Percentiles rank a stretch among this genome's conserved stretches.
Evolutionary conservation across 306 rosid genomes (phyloP).

Genomic region (Gastrolobium villosum): DNA sequence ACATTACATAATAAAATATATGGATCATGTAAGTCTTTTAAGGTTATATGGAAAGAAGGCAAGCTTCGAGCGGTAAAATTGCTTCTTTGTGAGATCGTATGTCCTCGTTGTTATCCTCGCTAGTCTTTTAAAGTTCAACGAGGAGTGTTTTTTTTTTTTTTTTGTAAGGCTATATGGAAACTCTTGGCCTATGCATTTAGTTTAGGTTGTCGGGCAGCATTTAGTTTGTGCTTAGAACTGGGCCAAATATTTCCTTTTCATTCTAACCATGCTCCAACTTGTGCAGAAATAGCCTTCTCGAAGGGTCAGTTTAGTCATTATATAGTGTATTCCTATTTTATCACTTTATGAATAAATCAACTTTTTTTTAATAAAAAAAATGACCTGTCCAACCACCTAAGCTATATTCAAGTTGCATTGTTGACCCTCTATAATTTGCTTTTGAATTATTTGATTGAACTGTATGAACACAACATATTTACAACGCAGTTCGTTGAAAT

Average conservation of each 20-base stretch:
- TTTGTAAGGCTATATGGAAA: no score
- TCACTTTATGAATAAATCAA: background rate
- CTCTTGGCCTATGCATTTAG: no score
- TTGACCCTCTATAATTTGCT: background rate
- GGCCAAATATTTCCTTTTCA: background rate
- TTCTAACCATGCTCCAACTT: background rate
- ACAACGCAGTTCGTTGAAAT: background rate
- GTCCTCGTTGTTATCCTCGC: no score
- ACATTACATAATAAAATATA: no score
- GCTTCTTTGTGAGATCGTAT: no score
- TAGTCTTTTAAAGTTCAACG: no score
- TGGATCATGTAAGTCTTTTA: no score
- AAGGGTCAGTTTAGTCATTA: background rate
- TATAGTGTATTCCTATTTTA: conserved; percentile 5
- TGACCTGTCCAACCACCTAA: background rate
- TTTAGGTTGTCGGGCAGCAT: no score
- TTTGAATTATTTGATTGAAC: background rate
- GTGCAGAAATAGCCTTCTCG: background rate
- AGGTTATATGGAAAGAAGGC: no score
- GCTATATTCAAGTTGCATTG: background rate
- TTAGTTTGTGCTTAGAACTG: no score
- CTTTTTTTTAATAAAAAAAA: background rate
- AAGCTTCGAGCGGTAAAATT: no score
- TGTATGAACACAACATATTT: background rate
- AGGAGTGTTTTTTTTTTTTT: no score